These are phyloP conservation scores for Alternaria angustiovoidea DNA, from an alignment of 2,329 filamentous ascomycete species.

Conservation along the genomic window DNA sequence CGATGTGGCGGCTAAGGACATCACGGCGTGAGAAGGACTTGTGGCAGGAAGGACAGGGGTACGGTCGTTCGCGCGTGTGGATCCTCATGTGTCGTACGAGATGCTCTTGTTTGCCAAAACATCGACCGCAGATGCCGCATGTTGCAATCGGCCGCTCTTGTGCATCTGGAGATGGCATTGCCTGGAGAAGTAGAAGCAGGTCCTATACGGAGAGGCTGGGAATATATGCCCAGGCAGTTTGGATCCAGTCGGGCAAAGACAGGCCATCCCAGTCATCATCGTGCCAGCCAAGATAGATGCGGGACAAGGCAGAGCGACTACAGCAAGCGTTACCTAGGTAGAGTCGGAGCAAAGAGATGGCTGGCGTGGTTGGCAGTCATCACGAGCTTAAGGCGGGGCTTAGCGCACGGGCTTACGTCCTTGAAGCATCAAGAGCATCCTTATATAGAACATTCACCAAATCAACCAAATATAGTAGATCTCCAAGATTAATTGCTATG, in stretches of 20 bases:
- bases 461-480: not conserved
- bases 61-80: conserved; percentile 24
- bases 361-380: not conserved
- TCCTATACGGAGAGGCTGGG: not conserved
- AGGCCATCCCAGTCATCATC: not conserved
- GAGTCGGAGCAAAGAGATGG: not conserved
- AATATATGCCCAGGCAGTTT: not conserved
- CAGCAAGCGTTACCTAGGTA: not conserved
- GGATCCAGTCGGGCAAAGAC: not conserved
- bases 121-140: conserved; percentile 15
- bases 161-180: not conserved
- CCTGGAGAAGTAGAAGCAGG: not conserved
- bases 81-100: conserved; percentile 21
- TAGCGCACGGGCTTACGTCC: not conserved
- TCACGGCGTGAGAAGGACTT: conserved; percentile 19
- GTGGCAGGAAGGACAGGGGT: conserved; percentile 16
- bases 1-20: conserved; percentile 14
- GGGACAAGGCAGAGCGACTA: not conserved
- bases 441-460: not conserved
- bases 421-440: not conserved
- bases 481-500: not conserved
- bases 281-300: not conserved
- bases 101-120: conserved; percentile 20
- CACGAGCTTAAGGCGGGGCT: not conserved
- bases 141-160: not conserved